Evolutionary conservation across 2,329 filamentous ascomycete species (phyloP), one percentile per base, ranked within the genome.

Genomic region (Cadophora malorum): DNA sequence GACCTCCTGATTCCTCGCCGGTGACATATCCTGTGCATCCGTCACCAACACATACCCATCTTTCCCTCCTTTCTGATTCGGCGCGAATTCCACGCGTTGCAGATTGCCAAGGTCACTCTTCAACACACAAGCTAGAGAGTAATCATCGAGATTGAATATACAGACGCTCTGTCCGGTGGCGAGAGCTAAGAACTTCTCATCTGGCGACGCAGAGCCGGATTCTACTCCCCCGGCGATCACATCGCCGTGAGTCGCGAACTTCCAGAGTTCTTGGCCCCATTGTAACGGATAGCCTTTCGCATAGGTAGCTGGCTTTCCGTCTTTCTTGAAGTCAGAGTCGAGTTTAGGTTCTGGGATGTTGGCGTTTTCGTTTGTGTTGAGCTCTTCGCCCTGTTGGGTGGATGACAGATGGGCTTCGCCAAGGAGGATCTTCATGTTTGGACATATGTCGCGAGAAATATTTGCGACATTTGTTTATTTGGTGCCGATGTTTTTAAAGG

Each of bases 311-410:
- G 8, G n/a, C 4, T 19, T 28, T 6, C 35, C 38, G 12, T 31
- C 59, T 61, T 61, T 61, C 21, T 4, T 28, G 23, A 61, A 61
- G 41, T 61, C 38, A 9, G 59, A 49, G 23, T 61, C 59, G 21
- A 61, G 59, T n/a, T 61, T 61, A 28, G 45, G 38, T 23, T 49
- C 41, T 23, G 47, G 38, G 23, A 49, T 49, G 45, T 21, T 19
- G 19, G 45, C 21, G 7, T 49, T 21, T 21, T 49, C 6, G n/a
- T 21, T 10, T 49, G 19, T 21, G n/a, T 49, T 21, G n/a, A 9
- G 45, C 2, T n/a, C 19, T 21, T 19, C 1, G 6, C 19, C 45
- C 2, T 10, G 19, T 19, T 45, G 41, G 21, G 19, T 8, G n/a
- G 45, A 21, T 21, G 45, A 49, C 4, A 49, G 45, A 9, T 21